phyloP scores from a whole-genome alignment of 305 asterid species.

The Fraxinus xanthoxyloides region DNA sequence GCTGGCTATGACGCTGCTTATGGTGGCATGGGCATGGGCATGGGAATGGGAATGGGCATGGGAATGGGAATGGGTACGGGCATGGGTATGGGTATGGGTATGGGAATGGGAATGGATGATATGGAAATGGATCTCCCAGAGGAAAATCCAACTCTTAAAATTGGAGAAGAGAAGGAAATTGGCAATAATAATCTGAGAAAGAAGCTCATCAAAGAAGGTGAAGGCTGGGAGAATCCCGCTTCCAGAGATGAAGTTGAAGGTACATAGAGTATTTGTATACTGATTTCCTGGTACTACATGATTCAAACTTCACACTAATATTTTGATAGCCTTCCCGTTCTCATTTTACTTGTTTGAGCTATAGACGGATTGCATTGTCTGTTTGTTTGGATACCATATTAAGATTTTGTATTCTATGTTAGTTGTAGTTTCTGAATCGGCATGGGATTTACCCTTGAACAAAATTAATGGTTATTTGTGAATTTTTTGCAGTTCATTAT shows the following conservation, averaged over 20 bases:
- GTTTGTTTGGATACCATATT: not conserved
- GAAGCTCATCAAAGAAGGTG: slow-evolving; percentile 70
- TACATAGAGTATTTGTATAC: not conserved
- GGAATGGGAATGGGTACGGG: not conserved
- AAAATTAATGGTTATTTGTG: not conserved
- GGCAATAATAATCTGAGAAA: slow-evolving; percentile 57
- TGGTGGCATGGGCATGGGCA: slow-evolving; percentile 8
- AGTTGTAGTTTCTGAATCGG: not conserved
- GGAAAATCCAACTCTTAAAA: slow-evolving; percentile 35
- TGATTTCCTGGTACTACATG: not conserved
- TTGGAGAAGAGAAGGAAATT: slow-evolving; percentile 69
- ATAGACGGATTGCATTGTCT: not conserved
- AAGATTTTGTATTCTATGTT: not conserved
- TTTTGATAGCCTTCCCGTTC: not conserved
- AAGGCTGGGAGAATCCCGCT: slow-evolving; percentile 61
- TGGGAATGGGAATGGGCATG: too few species aligned
- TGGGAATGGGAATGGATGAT: slow-evolving; percentile 28
- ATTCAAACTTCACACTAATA: not conserved
- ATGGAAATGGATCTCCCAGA: slow-evolving; percentile 46
- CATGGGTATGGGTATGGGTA: slow-evolving; percentile 10
- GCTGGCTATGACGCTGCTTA: not conserved
- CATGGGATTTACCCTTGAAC: not conserved
- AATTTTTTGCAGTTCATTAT: slow-evolving; percentile 51
- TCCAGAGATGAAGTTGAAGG: slow-evolving; percentile 72
- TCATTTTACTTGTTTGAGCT: not conserved